Base-by-base conservation (phyloP, 371 early-diverging fungal genomes). In the Rhizopus arrhizus region DNA sequence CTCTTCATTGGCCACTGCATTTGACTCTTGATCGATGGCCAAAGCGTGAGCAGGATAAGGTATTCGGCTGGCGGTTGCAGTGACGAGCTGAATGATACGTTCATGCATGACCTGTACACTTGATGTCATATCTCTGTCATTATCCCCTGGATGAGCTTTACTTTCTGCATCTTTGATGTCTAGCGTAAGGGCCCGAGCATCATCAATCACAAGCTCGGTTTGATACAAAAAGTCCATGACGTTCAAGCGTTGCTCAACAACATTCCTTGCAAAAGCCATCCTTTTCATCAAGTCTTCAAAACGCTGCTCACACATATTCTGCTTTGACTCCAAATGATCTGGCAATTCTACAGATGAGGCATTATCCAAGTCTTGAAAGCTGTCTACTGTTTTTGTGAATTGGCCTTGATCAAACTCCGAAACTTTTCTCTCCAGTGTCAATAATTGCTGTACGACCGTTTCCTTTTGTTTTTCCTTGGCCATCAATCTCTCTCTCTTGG, bases 331-430 rank as follows among this genome's bases (percentile, higher is more conserved):
- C 33, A 83, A 53, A 52, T 75, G 74, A 34, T 53, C 56, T 0
- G 84, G 84, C 4, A 81, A 22, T 12, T 75, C 70, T 0, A 69
- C 59, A 10, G 56, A 58, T 6, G 64, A 53, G 0, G 67, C 57
- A n/a, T 74, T 77, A 6, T 78, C 77, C 32, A 83, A 34, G 16
- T 83, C 84, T 46, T 78, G 73, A 56, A 75, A 81, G 0, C 61
- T 61, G 13, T 80, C 68, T 3, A 72, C 63, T 0, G 82, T 74
- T 3, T 53, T 60, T 4, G 74, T 75, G 31, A 77, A 81, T 10
- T 69, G 77, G 11, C 72, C 74, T 40, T 72, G 64, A 47, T 81
- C 77, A 54, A 75, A 83, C 13, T 71, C 76, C 5, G 59, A 54
- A 7, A 75, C 65, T 12, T 65, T 64, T 12, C 65, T 56, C 59